Base-by-base conservation (phyloP, 2,329 filamentous ascomycete species). In the Sarocladium strictum region DNA sequence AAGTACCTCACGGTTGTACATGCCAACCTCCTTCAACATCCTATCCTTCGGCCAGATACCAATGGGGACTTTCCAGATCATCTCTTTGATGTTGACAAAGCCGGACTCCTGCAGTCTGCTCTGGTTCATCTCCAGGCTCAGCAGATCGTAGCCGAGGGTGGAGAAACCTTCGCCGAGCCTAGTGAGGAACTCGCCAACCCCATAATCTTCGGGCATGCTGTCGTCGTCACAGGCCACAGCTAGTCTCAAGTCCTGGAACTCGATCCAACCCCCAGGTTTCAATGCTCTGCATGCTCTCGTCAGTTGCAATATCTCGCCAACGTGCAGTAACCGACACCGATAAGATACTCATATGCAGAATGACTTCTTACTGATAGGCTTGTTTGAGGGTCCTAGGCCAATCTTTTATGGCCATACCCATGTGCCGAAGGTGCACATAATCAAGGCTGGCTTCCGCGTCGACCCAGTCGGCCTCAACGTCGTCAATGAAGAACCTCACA, bases 391-490 rank as follows among this genome's bases (percentile, higher is more conserved):
- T 69, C 54, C 74, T 69, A 21, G 64, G 59, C 35, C 77, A 64
- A 58, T 82, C 70, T 17, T 68, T 64, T 27, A 83, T 72, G 35
- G 73, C 69, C 33, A 45, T 68, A 65, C 69, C 79, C 69, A 62
- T 76, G 64, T 56, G 73, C 61, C 61, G 71, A 61, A 69, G 75
- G 72, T 68, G 69, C 1, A 82, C 73, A 58, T 74, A 75, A 63
- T 81, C 78, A 59, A 77, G 81, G 56, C 76, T 67, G 3, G 69
- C 63, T 54, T 10, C 62, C 15, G 62, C 12, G 55, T 55, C 23
- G 61, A 29, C 57, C 82, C 81, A 85, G 0, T 76, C 70, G 52
- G 78, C 72, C 59, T 83, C 68, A 14, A 66, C 62, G 29, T 70
- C 68, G 24, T 70, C 68, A 14, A 70, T 67, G 6, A 72, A 54